Base-by-base conservation (phyloP, 2,329 filamentous ascomycete genomes). In the Nigrospora sphaerica region DNA sequence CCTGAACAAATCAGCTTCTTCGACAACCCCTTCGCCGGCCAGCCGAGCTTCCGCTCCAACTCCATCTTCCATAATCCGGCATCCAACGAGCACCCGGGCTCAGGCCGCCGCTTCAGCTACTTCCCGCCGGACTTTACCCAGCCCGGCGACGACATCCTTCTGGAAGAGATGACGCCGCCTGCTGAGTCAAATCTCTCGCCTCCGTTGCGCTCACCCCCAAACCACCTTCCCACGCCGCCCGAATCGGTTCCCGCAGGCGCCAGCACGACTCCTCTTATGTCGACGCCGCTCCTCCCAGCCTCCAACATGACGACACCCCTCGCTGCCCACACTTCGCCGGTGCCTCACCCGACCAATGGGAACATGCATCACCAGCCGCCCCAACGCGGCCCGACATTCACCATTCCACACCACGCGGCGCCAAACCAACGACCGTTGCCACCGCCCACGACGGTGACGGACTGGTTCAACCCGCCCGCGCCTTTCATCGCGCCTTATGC, bases 1-100 rank as follows among this genome's bases (percentile, higher is more conserved):
- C 69, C 75, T 1, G 77, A 81, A 48, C 66, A 73, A n/a, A 71
- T 76, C 49, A 63, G 62, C 16, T 69, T 72, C 41, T 5, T 28
- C 23, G 70, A 73, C 41, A 64, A 64, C 41, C 67, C 67, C 40
- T 68, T 67, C 45, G 51, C 59, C 48, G 55, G 69, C 49, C 79
- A 74, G 39, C 80, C 72, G 1, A 74, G 72, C 4, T 85, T 85
- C 62, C 73, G 81, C 45, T 83, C 81, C 11, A 82, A 82, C 57
- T 84, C 81, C 1, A 85, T 85, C 49, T 85, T 85, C 61, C 69
- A 74, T 52, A 79, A 77, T 47, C 80, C 80, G 6, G 71, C 74
- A 1, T 72, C 71, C 16, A 73, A 69, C 6, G 77, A 80, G 49
- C 66, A 67, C 10, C 71, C 67, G 36, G 23, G 23, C 23, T 28